Base-by-base conservation (phyloP, 345 rosid genomes). In the Triadica sebifera region DNA sequence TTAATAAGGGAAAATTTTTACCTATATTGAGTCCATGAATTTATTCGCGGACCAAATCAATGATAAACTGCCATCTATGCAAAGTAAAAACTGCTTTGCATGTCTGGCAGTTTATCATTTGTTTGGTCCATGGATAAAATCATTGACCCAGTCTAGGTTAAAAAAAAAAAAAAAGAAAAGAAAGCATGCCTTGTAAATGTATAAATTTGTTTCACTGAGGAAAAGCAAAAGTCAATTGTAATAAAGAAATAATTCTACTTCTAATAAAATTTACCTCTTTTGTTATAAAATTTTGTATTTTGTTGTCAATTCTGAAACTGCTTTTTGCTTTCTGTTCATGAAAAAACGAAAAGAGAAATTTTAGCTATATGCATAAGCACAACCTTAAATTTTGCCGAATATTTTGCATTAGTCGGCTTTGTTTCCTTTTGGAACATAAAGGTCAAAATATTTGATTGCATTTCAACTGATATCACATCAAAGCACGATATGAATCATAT, bases 371-470 rank as follows among this genome's bases (percentile, higher is more conserved):
- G 11, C 3, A n/a, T 6, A 12, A 63, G 17, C 24, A 63, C 20
- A 62, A 34, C 39, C 43, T 19, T 6, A 29, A n/a, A 65, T 49
- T 64, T 64, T 64, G 68, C 67, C 34, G 16, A 63, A 24, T 65
- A 20, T 19, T n/a, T 41, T 65, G 50, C 34, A 10, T 45, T 46
- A 25, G 19, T 29, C 12, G 12, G 52, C 69, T 20, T 45, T n/a
- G 52, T 65, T 65, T 22, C 12, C 37, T 43, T 4, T 2, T n/a
- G 37, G 13, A 17, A n/a, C 47, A 34, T 25, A 9, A n/a, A 45
- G 5, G 53, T 43, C 69, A 65, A 45, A 45, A 20, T n/a, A 65
- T 43, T 34, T 20, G 3, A 5, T 45, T 11, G 3, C 7, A 10
- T 12, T 65, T 9, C 53, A n/a, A 19, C 17, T 12, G 10, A 43